phyloP scores from a whole-genome alignment of 192 early-diverging fungal species.

The Coemansia sp. region DNA sequence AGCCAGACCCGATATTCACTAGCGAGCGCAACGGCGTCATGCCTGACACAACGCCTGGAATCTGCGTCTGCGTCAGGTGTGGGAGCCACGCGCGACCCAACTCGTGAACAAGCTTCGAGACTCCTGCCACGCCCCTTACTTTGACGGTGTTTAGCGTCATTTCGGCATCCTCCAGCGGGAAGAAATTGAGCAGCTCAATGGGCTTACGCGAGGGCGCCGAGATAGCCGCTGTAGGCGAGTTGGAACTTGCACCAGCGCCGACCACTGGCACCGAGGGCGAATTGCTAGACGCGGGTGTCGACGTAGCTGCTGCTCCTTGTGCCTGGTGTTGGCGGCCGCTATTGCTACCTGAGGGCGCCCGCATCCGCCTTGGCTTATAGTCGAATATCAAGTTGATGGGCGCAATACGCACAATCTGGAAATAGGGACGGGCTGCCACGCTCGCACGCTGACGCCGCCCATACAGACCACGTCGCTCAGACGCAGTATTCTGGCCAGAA shows the following conservation, averaged over 20 bases:
- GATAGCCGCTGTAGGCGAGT: not conserved
- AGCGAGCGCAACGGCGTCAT: constrained; percentile 84
- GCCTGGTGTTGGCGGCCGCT: not conserved
- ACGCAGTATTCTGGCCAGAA: not conserved
- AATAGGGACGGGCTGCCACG: constrained; percentile 36
- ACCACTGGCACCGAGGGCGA: not conserved
- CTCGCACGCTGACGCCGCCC: constrained; percentile 6
- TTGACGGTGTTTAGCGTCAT: constrained; percentile 79
- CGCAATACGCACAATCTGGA: constrained; percentile 66
- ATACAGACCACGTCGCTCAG: constrained; percentile 3
- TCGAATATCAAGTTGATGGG: constrained; percentile 87
- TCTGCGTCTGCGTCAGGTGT: constrained; percentile 89
- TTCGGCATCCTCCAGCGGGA: constrained; percentile 88
- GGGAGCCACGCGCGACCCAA: constrained; percentile 82
- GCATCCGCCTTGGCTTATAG: constrained; percentile 95
- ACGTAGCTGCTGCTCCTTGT: not conserved
- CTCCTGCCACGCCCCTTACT: constrained; percentile 78
- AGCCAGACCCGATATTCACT: constrained; percentile 86
- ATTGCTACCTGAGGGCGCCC: constrained; percentile 49
- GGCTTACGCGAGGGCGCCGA: constrained; percentile 18
- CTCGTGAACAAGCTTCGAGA: constrained; percentile 63
- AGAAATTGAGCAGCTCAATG: constrained; percentile 80
- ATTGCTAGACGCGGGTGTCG: not conserved
- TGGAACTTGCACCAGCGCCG: not conserved
- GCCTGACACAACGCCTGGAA: constrained; percentile 86